Conservation (phyloP, 306 rosid genomes). For the Cyamopsis tetragonoloba region DNA sequence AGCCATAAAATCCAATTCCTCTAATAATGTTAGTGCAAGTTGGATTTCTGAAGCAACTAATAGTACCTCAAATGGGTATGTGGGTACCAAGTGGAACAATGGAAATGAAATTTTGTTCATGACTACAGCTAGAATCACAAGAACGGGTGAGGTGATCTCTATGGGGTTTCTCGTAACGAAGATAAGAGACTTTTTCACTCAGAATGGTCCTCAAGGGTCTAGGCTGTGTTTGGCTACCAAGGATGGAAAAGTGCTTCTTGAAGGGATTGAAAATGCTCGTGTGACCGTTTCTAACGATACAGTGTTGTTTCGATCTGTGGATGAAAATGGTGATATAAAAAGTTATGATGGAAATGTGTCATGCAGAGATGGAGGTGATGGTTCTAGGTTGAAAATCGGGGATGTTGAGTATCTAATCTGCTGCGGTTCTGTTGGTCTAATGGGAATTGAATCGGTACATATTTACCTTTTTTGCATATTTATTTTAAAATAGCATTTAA, state of each 20-base stretch:
- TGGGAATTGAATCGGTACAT: constrained; percentile 46
- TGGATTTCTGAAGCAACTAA: constrained; percentile 31
- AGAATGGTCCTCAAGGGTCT: background rate
- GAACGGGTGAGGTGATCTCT: constrained; percentile 33
- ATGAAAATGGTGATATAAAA: constrained; percentile 25
- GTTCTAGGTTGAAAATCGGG: constrained; percentile 32
- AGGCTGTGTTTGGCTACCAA: too few relatives aligned
- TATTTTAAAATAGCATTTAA: too few relatives aligned
- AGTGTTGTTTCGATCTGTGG: constrained; percentile 26
- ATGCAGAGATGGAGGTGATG: constrained; percentile 27
- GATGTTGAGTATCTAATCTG: constrained; percentile 21
- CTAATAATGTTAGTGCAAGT: constrained; percentile 10
- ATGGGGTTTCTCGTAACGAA: constrained; percentile 34
- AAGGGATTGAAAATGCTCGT: constrained; percentile 27
- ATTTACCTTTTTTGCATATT: background rate
- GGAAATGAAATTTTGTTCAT: constrained; percentile 27
- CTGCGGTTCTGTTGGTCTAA: constrained; percentile 39
- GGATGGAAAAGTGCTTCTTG: constrained; percentile 39
- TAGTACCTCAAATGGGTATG: constrained; percentile 25
- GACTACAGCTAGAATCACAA: constrained; percentile 34
- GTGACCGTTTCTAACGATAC: constrained; percentile 20
- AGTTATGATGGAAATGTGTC: constrained; percentile 27
- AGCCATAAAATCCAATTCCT: constrained; percentile 19
- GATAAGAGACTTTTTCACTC: constrained; percentile 24
- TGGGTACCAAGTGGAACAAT: constrained; percentile 39